Evolutionary conservation across 148 eudicot genomes (phyloP), one percentile per base, ranked within the genome.

Genomic region (Chenopodium album): DNA sequence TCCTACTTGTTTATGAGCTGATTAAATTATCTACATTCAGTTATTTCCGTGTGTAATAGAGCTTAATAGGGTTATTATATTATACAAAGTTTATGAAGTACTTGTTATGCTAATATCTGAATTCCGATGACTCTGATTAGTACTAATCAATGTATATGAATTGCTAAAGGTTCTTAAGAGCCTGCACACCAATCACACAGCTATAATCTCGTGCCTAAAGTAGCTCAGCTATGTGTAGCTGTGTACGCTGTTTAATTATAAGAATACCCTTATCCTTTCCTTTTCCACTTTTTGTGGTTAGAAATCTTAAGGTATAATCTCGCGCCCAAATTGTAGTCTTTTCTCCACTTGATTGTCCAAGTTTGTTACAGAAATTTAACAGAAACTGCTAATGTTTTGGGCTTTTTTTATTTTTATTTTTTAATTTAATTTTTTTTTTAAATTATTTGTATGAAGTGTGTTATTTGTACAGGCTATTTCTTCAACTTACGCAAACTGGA

Each of bases 331-430:
- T 41, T 41, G 7, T 41, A 41, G 0, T 41, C 44, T 41, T 41
- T 41, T 41, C 44, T 41, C 62, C 78, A 71, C 28, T 28, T 47
- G 29, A 34, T 72, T 72, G 72, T 78, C 81, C 73, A 78, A 78
- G 81, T 78, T 72, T 22, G 78, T 64, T 78, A 80, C 74, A 50
- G 59, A 72, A 78, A 78, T 67, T 64, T 64, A 73, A 80, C 74
- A 50, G 59, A 72, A 78, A 78, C 73, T 64, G 66, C 37, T 75
- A 67, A 41, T 78, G 62, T 67, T 52, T 32, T 68, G 60, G 79
- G 50, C 47, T 54, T 7, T 76, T 41, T 41, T 28, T 28, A 31
- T 31, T 31, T 31, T 31, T 31, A 28, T 31, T 31, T 31, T 31
- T 31, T 31, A 31, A 28, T 31, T 31, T 28, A 28, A 31, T 31